These are phyloP conservation scores for Russula sp. DNA, from an alignment of 768 basidiomycete species.

Conservation along the genomic window DNA sequence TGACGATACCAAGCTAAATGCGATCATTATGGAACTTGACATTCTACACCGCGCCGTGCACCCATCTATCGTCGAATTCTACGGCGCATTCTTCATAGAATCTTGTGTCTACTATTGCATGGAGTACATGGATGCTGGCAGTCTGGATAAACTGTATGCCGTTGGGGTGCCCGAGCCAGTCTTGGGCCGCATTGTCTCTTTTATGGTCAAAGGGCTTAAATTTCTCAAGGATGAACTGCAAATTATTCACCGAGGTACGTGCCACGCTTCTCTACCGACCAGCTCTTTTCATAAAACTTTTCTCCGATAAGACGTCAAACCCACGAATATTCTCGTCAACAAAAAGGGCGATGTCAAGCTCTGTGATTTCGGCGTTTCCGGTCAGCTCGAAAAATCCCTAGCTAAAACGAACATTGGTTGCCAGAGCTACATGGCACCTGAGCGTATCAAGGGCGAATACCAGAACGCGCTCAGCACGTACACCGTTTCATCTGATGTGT, in stretches of 20 bases:
- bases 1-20: slow-evolving; percentile 87
- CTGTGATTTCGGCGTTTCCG: slow-evolving; percentile 98
- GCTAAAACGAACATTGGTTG: slow-evolving; percentile 99
- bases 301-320: slow-evolving; percentile 70
- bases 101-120: slow-evolving; percentile 99
- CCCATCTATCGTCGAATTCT: slow-evolving; percentile 95
- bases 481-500: slow-evolving; percentile 94
- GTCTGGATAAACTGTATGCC: slow-evolving; percentile 71
- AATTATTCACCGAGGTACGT: slow-evolving; percentile 67
- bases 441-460: slow-evolving; percentile 93
- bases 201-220: slow-evolving; percentile 84
- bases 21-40: slow-evolving; percentile 98
- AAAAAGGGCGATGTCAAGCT: slow-evolving; percentile 85
- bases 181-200: slow-evolving; percentile 70
- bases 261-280: neutral
- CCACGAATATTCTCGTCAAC: slow-evolving; percentile 91
- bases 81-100: slow-evolving; percentile 98
- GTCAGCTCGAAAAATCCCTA: slow-evolving; percentile 91
- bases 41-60: slow-evolving; percentile 91
- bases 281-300: neutral
- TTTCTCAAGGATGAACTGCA: slow-evolving; percentile 95
- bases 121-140: slow-evolving; percentile 99
- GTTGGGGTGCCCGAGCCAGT: slow-evolving; percentile 64
- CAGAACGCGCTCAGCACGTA: slow-evolving; percentile 82
- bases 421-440: slow-evolving; percentile 98